These are phyloP conservation scores for Stentor roeselii DNA, from an alignment of 73 alveolate species.

Conservation along the genomic window DNA sequence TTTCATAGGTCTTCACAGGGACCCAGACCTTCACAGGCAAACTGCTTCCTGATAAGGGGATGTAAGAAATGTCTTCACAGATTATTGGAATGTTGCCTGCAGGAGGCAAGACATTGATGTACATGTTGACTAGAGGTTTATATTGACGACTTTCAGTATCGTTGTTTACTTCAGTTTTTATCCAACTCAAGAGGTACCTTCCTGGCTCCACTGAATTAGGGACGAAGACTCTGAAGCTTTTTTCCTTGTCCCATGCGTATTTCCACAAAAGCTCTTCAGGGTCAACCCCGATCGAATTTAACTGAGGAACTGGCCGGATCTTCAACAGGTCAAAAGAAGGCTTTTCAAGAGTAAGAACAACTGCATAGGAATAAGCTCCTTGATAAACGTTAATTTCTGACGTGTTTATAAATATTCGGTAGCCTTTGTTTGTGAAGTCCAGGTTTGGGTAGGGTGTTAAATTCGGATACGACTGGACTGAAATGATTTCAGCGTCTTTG, in stretches of 20 bases:
- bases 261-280: background rate
- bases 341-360: background rate
- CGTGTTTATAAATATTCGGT: constrained; percentile 7
- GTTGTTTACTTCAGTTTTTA: background rate
- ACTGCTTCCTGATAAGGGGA: background rate
- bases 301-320: background rate
- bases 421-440: constrained; percentile 10
- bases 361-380: constrained; percentile 9
- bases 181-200: background rate
- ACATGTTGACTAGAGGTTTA: background rate
- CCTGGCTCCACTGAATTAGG: background rate
- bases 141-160: background rate
- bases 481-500: background rate
- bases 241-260: background rate
- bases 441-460: constrained; percentile 12
- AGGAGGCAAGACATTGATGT: background rate
- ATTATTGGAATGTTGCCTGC: background rate
- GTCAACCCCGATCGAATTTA: background rate
- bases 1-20: background rate
- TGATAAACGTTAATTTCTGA: background rate
- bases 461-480: constrained; percentile 4
- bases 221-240: background rate
- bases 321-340: background rate
- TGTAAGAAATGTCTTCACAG: constrained; percentile 5
- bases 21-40: constrained; percentile 18